phyloP scores from a whole-genome alignment of 306 rosid genomes.

The Castanea sativa region DNA sequence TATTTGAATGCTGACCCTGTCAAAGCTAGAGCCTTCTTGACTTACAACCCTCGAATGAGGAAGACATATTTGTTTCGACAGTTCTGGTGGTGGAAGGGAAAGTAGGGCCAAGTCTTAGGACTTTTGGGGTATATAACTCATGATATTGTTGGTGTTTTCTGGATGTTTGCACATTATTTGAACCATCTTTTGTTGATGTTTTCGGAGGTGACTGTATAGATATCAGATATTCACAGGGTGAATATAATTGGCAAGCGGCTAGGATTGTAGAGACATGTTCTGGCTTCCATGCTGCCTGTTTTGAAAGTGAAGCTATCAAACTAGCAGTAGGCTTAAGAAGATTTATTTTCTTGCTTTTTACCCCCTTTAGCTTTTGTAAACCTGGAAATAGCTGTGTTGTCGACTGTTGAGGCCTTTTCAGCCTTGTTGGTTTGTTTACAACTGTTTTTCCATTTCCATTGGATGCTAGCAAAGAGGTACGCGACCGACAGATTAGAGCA shows the following conservation, averaged over 20 bases:
- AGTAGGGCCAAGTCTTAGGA: conserved; percentile 1
- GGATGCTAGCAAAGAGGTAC: no score
- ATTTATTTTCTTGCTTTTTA: background rate
- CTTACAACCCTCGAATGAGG: conserved; percentile 66
- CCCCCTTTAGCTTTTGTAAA: background rate
- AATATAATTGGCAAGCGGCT: background rate
- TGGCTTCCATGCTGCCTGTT: background rate
- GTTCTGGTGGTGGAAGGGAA: conserved; percentile 80
- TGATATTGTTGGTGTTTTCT: conserved; percentile 9
- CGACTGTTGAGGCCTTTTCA: background rate
- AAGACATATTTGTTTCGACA: conserved; percentile 61
- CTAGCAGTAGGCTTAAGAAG: conserved; percentile 1
- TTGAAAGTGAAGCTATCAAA: background rate
- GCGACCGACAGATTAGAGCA: no score
- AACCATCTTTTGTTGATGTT: conserved; percentile 27
- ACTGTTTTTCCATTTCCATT: no score
- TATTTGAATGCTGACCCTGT: conserved; percentile 73
- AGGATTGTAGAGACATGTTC: conserved; percentile 9
- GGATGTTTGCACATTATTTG: conserved; percentile 20
- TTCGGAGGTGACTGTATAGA: conserved; percentile 39
- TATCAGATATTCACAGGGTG: conserved; percentile 17
- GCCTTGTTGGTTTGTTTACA: background rate
- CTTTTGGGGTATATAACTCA: conserved; percentile 37
- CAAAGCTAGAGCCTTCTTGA: conserved; percentile 74
- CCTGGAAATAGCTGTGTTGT: background rate